Evolutionary conservation across 768 basidiomycete species (phyloP).

Genomic region (Nidula microcarpa): DNA sequence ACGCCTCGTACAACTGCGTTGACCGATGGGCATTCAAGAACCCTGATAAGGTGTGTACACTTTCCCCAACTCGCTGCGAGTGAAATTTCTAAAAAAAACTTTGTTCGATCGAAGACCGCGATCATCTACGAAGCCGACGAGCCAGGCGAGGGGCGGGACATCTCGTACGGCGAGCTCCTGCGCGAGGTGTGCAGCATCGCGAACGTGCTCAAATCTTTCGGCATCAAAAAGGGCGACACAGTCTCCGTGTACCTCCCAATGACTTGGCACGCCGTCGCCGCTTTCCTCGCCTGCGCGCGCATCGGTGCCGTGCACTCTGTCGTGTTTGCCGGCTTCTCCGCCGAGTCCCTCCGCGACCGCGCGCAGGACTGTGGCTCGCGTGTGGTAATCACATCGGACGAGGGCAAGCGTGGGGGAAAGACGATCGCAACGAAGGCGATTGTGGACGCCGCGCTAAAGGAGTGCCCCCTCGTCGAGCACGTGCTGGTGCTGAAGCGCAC

Average conservation of each 20-base stretch:
- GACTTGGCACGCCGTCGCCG: conserved; percentile 94
- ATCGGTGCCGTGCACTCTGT: conserved; percentile 97
- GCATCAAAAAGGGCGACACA: conserved; percentile 93
- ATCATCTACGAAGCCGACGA: conserved; percentile 99
- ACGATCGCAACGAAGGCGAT: conserved; percentile 92
- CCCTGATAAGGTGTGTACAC: conserved; percentile 63
- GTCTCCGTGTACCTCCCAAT: conserved; percentile 92
- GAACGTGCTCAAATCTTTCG: conserved; percentile 86
- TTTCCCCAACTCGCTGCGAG: neutral
- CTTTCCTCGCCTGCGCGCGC: conserved; percentile 96
- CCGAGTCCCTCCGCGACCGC: conserved; percentile 92
- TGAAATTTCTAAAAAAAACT: neutral
- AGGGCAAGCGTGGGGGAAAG: conserved; percentile 93
- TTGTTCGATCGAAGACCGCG: conserved; percentile 53
- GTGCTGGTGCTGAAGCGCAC: conserved; percentile 89
- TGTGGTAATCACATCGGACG: conserved; percentile 95
- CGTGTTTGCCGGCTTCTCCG: conserved; percentile 95
- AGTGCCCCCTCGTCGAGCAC: conserved; percentile 83
- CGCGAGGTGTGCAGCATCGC: conserved; percentile 87
- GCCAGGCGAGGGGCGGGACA: conserved; percentile 69
- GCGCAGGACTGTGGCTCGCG: conserved; percentile 84
- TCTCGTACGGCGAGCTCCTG: conserved; percentile 83
- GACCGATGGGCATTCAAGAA: conserved; percentile 93
- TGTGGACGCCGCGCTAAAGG: conserved; percentile 86
- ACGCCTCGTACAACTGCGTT: conserved; percentile 96